Base-by-base conservation (phyloP, 306 rosid genomes). In the Lathyrus sativus region DNA sequence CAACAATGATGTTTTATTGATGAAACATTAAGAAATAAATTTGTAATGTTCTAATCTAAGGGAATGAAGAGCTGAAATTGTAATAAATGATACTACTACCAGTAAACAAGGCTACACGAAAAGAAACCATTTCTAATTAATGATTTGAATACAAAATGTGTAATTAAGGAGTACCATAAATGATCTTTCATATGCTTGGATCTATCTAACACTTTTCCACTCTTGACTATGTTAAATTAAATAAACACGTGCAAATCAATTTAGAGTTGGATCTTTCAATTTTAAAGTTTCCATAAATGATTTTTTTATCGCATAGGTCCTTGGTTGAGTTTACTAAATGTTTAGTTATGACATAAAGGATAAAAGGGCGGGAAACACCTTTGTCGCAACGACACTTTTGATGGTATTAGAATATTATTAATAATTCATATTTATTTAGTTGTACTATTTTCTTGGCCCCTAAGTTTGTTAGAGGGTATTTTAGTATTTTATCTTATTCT, bases 1-100 rank as follows among this genome's bases (percentile, higher is more conserved):
- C 61, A 31, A 31, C 60, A 65, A 55, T 56, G 29, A 54, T 5
- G 9, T 64, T 64, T 74, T 31, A 55, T 65, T 43, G 66, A 22
- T 18, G 56, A 78, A 44, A 58, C 31, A 12, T 19, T 11, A 64
- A 50, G 56, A 60, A 43, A 35, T 43, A 71, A 68, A 62, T 60
- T 69, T 18, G 24, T 31, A 26, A 75, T 5, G 28, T 49, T 59
- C 24, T 9, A 38, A 67, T 59, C 24, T 9, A 38, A 67, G 68
- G 68, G 46, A 48, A 13, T 44, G n/a, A 28, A 60, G 63, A 26
- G 15, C 46, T 24, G 63, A 59, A 67, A 67, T 19, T 57, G 24
- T 9, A 45, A n/a, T 33, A 55, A 57, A 62, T 51, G 65, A 73
- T 39, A 67, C 28, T 48, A 26, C 22, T 38, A 37, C 35, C 11